Conservation (phyloP, 2,329 filamentous ascomycete genomes). For the Cytospora schulzeri region DNA sequence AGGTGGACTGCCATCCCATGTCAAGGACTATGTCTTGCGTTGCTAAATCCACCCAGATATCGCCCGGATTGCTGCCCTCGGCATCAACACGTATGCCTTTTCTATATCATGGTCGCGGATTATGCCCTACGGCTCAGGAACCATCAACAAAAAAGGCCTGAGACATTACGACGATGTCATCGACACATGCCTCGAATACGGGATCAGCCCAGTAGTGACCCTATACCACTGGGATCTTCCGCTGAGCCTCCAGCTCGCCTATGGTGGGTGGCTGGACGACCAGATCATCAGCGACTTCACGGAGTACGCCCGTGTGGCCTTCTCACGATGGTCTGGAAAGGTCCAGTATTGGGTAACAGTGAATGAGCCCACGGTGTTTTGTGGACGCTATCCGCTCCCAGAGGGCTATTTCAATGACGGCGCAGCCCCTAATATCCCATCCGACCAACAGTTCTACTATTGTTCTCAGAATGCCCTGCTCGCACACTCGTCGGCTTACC, state of each 20-base stretch:
- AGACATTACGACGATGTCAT: slow-evolving; percentile 17
- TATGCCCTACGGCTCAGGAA: slow-evolving; percentile 11
- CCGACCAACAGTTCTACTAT: slow-evolving; percentile 3
- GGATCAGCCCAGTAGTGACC: slow-evolving; percentile 3
- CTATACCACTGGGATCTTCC: slow-evolving; percentile 19
- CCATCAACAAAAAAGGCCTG: slow-evolving; percentile 4
- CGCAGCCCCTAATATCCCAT: not conserved
- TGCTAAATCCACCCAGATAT: slow-evolving; percentile 8
- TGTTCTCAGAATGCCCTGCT: slow-evolving; percentile 7
- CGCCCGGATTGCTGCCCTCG: slow-evolving; percentile 14
- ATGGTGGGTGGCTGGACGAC: slow-evolving; percentile 15
- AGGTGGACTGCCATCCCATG: not conserved
- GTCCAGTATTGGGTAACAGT: slow-evolving; percentile 15
- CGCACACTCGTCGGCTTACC: slow-evolving; percentile 12
- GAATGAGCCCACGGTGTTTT: slow-evolving; percentile 13
- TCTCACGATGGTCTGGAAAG: slow-evolving; percentile 12
- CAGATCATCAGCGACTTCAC: slow-evolving; percentile 17
- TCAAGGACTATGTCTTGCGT: rapidly evolving
- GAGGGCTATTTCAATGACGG: slow-evolving; percentile 15
- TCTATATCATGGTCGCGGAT: slow-evolving; percentile 17
- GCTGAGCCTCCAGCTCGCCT: slow-evolving; percentile 12
- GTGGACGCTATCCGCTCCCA: slow-evolving; percentile 2
- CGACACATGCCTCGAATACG: slow-evolving; percentile 16
- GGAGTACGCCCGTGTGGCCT: slow-evolving; percentile 11
- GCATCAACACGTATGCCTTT: slow-evolving; percentile 18